Percentiles rank a stretch among this genome's conserved stretches.
phyloP scores from a whole-genome alignment of 495 filamentous ascomycete species.

The Barbatosphaeria neglecta region DNA sequence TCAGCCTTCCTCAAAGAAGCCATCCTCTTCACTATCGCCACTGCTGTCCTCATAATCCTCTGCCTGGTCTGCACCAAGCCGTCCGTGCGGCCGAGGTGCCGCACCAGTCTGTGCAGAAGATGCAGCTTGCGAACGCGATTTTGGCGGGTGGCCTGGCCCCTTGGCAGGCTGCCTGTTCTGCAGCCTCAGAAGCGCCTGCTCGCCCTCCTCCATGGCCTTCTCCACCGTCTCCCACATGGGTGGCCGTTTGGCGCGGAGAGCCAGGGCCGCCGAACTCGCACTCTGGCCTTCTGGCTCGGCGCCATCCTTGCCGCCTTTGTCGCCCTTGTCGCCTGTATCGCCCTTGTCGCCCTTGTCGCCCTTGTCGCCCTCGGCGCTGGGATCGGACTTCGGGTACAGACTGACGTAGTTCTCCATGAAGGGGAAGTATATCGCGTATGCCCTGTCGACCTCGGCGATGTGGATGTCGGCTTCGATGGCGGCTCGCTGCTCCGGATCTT shows the following conservation, averaged over 20 bases:
- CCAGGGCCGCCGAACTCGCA: conserved; percentile 15
- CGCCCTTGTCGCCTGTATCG: conserved; percentile 7
- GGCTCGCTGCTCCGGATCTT: conserved; percentile 36
- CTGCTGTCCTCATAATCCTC: conserved; percentile 4
- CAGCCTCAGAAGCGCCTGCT: conserved; percentile 35
- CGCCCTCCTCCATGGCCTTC: conserved; percentile 53
- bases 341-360: conserved; percentile 5
- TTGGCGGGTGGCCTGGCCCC: not conserved
- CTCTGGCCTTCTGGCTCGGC: not conserved
- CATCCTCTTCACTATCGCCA: conserved; percentile 12
- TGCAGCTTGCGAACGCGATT: not conserved
- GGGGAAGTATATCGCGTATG: conserved; percentile 78
- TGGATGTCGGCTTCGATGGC: conserved; percentile 49
- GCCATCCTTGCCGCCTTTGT: conserved; percentile 4
- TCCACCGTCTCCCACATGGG: conserved; percentile 62
- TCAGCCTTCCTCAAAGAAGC: conserved; percentile 21
- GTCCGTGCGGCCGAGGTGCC: not conserved
- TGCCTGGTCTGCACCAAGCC: not conserved
- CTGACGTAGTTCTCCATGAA: conserved; percentile 68
- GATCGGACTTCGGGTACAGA: conserved; percentile 50
- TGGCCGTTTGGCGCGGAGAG: conserved; percentile 30
- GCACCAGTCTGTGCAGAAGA: not conserved
- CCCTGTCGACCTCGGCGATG: conserved; percentile 63
- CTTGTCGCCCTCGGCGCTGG: not conserved
- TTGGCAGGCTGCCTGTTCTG: conserved; percentile 29